Evolutionary conservation across 495 filamentous ascomycete genomes (phyloP).

Genomic region (Achaetomiella virescens): DNA sequence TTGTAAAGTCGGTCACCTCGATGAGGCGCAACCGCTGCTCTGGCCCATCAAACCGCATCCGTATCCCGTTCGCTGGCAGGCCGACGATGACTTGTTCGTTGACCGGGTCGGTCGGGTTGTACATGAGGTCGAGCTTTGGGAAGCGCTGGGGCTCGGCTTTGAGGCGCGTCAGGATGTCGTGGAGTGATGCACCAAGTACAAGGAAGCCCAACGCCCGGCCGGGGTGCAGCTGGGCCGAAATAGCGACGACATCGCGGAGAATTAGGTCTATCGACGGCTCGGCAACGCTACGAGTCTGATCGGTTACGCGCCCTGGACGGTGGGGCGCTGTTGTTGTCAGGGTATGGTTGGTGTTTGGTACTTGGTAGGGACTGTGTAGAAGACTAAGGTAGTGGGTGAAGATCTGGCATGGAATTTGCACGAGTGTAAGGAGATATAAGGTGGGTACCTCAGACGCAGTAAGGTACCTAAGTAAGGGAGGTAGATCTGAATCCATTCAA

Average conservation of each 20-base stretch:
- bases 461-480: no score
- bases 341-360: no score
- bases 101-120: slow-evolving; percentile 65
- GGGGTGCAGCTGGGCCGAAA: slow-evolving; percentile 67
- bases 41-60: slow-evolving; percentile 86
- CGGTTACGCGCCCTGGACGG: no score
- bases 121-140: slow-evolving; percentile 74
- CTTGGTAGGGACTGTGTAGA: no score
- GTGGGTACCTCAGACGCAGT: background rate
- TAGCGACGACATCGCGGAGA: slow-evolving; percentile 41
- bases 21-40: slow-evolving; percentile 88
- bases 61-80: slow-evolving; percentile 78
- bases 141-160: slow-evolving; percentile 78
- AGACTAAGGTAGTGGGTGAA: background rate
- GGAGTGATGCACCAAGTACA: slow-evolving; percentile 81
- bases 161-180: slow-evolving; percentile 76
- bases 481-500: no score
- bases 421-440: background rate
- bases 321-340: no score
- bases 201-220: slow-evolving; percentile 74
- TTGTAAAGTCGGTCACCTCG: slow-evolving; percentile 87
- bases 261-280: background rate
- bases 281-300: no score
- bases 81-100: slow-evolving; percentile 62
- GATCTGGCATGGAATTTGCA: background rate